Conservation (phyloP, 2,329 filamentous ascomycete species). For the Calonectria pteridis region DNA sequence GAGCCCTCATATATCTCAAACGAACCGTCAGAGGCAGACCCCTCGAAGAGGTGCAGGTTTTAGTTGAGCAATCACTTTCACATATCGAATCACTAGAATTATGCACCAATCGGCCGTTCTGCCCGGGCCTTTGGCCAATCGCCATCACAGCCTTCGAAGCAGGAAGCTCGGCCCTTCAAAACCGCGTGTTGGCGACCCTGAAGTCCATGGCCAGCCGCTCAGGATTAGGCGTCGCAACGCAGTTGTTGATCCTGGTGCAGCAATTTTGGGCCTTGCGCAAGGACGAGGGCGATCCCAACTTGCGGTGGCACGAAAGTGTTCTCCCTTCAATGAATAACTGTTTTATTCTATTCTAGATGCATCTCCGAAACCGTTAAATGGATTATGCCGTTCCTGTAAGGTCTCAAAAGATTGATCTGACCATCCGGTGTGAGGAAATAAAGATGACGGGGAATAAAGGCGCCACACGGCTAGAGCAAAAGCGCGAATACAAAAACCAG, state of each 20-base stretch:
- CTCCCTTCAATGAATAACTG: not conserved
- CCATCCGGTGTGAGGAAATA: no score
- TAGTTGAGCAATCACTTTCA: conserved; percentile 37
- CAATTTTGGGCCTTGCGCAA: conserved; percentile 36
- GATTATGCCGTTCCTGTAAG: not conserved
- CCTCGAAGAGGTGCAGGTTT: conserved; percentile 34
- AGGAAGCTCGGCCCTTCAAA: conserved; percentile 18
- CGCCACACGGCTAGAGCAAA: not conserved
- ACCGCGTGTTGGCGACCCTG: conserved; percentile 33
- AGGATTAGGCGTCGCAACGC: conserved; percentile 34
- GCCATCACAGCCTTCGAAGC: conserved; percentile 40
- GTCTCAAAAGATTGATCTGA: no score
- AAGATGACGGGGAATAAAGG: not conserved
- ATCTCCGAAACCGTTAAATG: not conserved
- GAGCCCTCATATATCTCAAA: conserved; percentile 40
- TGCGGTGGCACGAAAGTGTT: conserved; percentile 34
- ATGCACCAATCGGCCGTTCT: conserved; percentile 32
- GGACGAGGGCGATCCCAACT: conserved; percentile 25
- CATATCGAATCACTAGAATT: conserved; percentile 34
- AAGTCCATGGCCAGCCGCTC: conserved; percentile 29
- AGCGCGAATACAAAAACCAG: not conserved
- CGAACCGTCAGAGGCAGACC: conserved; percentile 35
- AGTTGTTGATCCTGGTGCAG: conserved; percentile 30
- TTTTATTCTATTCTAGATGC: not conserved
- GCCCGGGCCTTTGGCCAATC: conserved; percentile 40